Evolutionary conservation across 257 asterid genomes (phyloP).

Genomic region (Solanum commersonii): DNA sequence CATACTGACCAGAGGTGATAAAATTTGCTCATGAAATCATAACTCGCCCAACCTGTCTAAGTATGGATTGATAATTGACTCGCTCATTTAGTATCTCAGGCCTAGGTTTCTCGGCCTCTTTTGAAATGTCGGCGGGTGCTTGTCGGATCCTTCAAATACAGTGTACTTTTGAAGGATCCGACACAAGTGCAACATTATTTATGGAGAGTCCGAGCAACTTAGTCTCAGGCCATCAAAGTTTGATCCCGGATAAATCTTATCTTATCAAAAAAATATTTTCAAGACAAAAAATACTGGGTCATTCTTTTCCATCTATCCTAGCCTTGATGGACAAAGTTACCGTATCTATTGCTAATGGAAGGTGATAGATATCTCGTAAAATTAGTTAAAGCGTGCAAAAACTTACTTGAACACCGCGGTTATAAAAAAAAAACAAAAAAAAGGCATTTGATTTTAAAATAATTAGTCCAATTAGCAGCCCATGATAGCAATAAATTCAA

Average conservation of each 20-base stretch:
- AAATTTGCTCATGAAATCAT: background rate
- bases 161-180: no score
- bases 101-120: accelerated
- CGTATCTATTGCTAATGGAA: background rate
- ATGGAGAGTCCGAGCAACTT: no score
- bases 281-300: no score
- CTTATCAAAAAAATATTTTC: background rate
- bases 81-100: background rate
- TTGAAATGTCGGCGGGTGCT: accelerated
- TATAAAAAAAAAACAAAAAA: no score
- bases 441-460: background rate
- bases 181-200: accelerated
- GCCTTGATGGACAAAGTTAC: no score
- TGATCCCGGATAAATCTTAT: background rate
- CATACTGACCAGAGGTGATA: background rate
- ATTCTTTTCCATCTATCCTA: no score
- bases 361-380: accelerated
- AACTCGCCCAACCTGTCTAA: background rate
- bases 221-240: background rate
- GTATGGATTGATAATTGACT: background rate
- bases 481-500: background rate
- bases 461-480: background rate
- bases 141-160: no score
- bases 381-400: no score
- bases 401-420: accelerated